Base-by-base conservation (phyloP, 2,329 filamentous ascomycete genomes). In the Cytospora piceae region DNA sequence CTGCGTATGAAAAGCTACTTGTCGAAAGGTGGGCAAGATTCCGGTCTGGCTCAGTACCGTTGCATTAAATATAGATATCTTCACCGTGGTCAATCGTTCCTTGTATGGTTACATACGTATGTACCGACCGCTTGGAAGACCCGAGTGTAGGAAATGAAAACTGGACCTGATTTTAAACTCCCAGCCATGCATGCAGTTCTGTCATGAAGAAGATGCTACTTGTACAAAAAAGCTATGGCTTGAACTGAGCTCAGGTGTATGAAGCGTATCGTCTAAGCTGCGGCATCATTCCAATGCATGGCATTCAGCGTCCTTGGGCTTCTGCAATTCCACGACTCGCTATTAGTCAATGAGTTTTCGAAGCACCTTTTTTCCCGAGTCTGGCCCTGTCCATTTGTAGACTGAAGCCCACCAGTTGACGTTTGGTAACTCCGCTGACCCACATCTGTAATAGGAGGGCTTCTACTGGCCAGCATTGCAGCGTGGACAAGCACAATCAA, bases 401-500 rank as follows among this genome's bases (percentile, higher is more conserved):
- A 24, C n/a, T 49, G 3, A 24, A 14, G 14, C 3, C n/a, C 8
- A 24, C 9, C 11, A 49, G n/a, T 46, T n/a, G 5, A 12, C 9
- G 20, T 22, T 11, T 11, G 6, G n/a, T 9, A 14, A 24, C 11
- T 24, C 8, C 22, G n/a, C 46, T 12, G 22, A 14, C n/a, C 42
- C 11, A 9, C n/a, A 49, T 49, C n/a, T 24, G 3, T 3, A 49
- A 14, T 22, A 2, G 15, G 12, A 2, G 4, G 46, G 15, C n/a
- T 49, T 24, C 46, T 49, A 49, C 8, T 49, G 46, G 42, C 39
- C 46, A 34, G 20, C 46, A 15, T 37, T 37, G 42, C 66, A 67
- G 20, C 55, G 24, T 8, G 56, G 37, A 31, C 66, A 67, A n/a
- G 56, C n/a, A 31, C 66, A 67, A 12, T 63, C 63, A 27, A 67